Base-by-base conservation (phyloP, 768 basidiomycete species). In the Lactarius hatsudake region DNA sequence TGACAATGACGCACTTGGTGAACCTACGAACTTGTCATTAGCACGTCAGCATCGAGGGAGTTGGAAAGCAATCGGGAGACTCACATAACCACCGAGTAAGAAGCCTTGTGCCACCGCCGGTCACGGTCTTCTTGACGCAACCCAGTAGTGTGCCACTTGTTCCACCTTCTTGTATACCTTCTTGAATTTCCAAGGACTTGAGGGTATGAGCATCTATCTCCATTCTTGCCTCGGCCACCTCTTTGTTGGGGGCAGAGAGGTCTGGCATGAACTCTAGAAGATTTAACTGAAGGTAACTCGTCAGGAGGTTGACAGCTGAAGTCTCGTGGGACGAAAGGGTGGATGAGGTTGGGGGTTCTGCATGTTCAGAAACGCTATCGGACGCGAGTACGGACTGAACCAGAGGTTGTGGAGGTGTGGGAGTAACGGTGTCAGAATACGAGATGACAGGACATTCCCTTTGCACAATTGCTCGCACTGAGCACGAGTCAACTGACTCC, bases 121-220 rank as follows among this genome's bases (percentile, higher is more conserved):
- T 94, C 9, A 84, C 79, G 0, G 94, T 96, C 56, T 90, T 83
- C 73, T 89, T 93, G 64, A 94, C 81, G 38, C 84, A 84, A 71
- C 86, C 89, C 38, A 94, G 72, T 63, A 96, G 80, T 72, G 88
- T 93, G 5, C 94, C 94, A 64, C 83, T 85, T 13, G 79, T 75
- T 0, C 91, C 87, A 0, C 91, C 90, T 72, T 94, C 92, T 36
- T 86, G 80, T 32, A 86, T 82, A 36, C 82, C 83, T 78, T 94
- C 91, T 28, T 87, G 82, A 61, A 96, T 89, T 75, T 96, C 94
- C 55, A 95, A 84, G n/a, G 90, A 88, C 74, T 90, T 89, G 76
- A 94, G 89, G 1, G 94, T 94, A 74, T 94, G 88, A 5, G 90
- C 83, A 74, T 96, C 94, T 64, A 96, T 92, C 71, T 93, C 89